These are phyloP conservation scores for Aspergillus thermomutatus DNA, from an alignment of 2,329 filamentous ascomycete genomes.

Conservation along the genomic window DNA sequence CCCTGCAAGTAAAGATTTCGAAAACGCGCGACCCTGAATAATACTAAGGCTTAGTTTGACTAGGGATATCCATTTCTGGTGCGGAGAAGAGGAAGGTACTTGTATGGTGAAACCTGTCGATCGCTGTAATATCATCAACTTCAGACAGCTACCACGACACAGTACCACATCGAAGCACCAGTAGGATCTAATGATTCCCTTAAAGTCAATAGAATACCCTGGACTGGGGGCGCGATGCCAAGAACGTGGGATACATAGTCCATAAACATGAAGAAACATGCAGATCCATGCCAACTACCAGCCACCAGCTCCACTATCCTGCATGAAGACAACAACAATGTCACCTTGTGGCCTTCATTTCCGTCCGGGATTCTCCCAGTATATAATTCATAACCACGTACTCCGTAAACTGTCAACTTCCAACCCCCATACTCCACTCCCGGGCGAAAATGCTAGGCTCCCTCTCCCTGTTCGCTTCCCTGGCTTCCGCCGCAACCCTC, in stretches of 20 bases:
- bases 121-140: neutral
- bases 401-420: neutral
- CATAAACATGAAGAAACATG: neutral
- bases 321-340: neutral
- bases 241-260: no score
- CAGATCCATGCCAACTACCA: neutral
- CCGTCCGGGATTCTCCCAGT: neutral
- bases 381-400: neutral
- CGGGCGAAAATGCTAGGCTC: neutral
- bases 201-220: no score
- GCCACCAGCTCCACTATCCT: neutral
- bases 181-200: neutral
- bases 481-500: conserved; percentile 20
- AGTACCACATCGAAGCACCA: no score
- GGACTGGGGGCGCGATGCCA: no score
- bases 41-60: no score
- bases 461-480: neutral
- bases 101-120: no score
- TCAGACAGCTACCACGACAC: neutral
- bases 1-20: no score
- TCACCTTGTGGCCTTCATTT: neutral
- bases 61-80: no score
- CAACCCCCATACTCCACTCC: neutral
- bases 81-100: no score
- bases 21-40: no score